Percentiles rank a stretch among this genome's conserved stretches.
Evolutionary conservation across 1,139 yeast species (phyloP).

Genomic region (Pichiaceae sp.): DNA sequence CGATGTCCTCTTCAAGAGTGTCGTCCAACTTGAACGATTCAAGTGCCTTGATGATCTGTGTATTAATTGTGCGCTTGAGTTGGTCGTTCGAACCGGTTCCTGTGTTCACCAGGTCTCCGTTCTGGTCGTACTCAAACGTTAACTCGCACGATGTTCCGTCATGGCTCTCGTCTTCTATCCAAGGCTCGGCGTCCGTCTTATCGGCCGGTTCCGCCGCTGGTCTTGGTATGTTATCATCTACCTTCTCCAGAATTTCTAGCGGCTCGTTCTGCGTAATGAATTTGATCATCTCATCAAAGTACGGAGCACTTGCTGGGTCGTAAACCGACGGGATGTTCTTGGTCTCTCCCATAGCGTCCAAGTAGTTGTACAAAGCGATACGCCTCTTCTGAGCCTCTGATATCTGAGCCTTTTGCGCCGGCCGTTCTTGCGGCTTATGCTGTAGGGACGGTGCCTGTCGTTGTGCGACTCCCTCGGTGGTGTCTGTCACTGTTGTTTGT

Average conservation of each 20-base stretch:
- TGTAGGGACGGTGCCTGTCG: constrained; percentile 11
- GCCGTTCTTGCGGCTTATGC: too few relatives aligned
- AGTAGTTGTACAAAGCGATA: too few relatives aligned
- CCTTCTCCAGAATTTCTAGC: constrained; percentile 13
- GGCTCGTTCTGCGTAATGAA: constrained; percentile 16
- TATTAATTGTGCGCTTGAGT: constrained; percentile 11
- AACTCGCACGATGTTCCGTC: constrained; percentile 8
- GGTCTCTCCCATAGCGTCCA: background rate
- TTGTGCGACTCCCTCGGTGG: background rate
- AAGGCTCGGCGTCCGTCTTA: background rate
- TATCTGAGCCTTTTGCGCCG: constrained; percentile 5
- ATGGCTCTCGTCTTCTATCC: background rate
- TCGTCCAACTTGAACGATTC: constrained; percentile 16
- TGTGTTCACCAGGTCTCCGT: constrained; percentile 11
- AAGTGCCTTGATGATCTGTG: constrained; percentile 16
- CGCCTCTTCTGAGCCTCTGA: constrained; percentile 11
- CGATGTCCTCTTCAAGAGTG: constrained; percentile 13
- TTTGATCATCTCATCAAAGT: constrained; percentile 16
- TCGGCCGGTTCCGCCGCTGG: too few relatives aligned
- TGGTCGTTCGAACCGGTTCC: constrained; percentile 8
- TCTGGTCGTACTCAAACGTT: constrained; percentile 12
- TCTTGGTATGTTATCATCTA: constrained; percentile 6
- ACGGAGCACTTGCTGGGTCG: constrained; percentile 12
- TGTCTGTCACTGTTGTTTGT: too few relatives aligned
- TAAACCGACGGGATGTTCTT: too few relatives aligned